Conservation (phyloP, 345 rosid genomes). For the Eucalyptus pauciflora region DNA sequence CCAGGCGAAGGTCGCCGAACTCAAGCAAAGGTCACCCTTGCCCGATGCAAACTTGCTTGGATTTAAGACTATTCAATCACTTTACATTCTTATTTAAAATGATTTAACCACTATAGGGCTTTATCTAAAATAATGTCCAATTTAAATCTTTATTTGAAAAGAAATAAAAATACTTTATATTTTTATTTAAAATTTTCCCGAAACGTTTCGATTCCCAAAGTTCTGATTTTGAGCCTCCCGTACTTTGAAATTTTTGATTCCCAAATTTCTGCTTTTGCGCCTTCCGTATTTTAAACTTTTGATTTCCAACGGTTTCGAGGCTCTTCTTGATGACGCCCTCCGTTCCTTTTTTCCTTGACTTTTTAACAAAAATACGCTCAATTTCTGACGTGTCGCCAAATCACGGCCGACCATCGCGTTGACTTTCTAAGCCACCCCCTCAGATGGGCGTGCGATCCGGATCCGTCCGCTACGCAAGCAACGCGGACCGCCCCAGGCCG, state of each 20-base stretch:
- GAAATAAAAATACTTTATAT: fast-evolving
- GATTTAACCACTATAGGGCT: no score
- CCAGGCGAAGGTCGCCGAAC: fast-evolving
- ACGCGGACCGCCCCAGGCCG: neutral
- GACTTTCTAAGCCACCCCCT: neutral
- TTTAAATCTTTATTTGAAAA: no score
- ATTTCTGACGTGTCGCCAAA: neutral
- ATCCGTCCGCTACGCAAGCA: neutral
- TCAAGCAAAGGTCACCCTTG: no score
- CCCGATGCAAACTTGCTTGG: no score
- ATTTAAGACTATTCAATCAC: fast-evolving
- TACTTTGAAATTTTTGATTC: neutral
- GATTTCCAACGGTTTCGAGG: neutral
- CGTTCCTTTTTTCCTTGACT: neutral
- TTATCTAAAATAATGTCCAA: no score
- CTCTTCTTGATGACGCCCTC: neutral
- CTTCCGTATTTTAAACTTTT: neutral
- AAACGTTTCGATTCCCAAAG: neutral
- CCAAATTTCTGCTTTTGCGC: no score
- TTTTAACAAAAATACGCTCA: neutral
- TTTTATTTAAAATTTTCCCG: no score
- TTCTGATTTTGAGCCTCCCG: no score
- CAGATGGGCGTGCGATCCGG: neutral
- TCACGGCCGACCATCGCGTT: neutral
- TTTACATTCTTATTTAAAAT: fast-evolving